Percentiles rank a stretch among this genome's conserved stretches.
Evolutionary conservation across 768 basidiomycete species (phyloP).

Genomic region (Amanita rubescens): DNA sequence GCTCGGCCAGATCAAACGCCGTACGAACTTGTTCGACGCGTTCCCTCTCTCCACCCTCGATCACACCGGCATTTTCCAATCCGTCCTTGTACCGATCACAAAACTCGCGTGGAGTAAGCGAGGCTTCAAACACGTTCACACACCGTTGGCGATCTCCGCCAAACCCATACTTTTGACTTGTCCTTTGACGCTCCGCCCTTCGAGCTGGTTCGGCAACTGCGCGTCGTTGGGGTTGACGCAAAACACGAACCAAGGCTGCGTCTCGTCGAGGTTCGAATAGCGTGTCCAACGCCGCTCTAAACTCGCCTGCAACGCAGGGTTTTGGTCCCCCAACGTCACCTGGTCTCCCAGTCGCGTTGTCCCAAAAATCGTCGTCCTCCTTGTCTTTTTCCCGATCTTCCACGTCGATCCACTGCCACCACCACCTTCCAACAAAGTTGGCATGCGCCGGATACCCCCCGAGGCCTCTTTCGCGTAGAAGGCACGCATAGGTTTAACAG

Average conservation of each 20-base stretch:
- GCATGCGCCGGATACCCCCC: slow-evolving; percentile 44
- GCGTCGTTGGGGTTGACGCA: slow-evolving; percentile 95
- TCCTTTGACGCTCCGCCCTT: slow-evolving; percentile 85
- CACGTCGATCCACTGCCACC: slow-evolving; percentile 27
- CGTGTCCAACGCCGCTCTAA: slow-evolving; percentile 76
- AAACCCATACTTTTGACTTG: slow-evolving; percentile 82
- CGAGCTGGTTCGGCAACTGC: slow-evolving; percentile 89
- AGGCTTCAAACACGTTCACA: slow-evolving; percentile 69
- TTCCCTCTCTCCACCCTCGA: slow-evolving; percentile 54
- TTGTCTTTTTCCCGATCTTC: slow-evolving; percentile 51
- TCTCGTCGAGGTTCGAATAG: slow-evolving; percentile 85
- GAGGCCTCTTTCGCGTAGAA: slow-evolving; percentile 75
- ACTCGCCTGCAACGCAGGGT: slow-evolving; percentile 85
- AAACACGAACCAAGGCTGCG: slow-evolving; percentile 87
- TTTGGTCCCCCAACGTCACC: slow-evolving; percentile 24
- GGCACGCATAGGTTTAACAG: slow-evolving; percentile 93
- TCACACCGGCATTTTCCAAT: slow-evolving; percentile 46
- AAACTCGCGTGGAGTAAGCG: slow-evolving; percentile 83
- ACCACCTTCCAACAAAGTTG: slow-evolving; percentile 40
- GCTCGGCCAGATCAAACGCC: slow-evolving; percentile 51
- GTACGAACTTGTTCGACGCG: slow-evolving; percentile 52
- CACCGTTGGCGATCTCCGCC: slow-evolving; percentile 67
- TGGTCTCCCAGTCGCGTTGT: slow-evolving; percentile 33
- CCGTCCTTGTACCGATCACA: slow-evolving; percentile 74
- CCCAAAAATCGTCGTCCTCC: slow-evolving; percentile 22